Conservation (phyloP, 2,329 filamentous ascomycete genomes). For the Colletotrichum lini region DNA sequence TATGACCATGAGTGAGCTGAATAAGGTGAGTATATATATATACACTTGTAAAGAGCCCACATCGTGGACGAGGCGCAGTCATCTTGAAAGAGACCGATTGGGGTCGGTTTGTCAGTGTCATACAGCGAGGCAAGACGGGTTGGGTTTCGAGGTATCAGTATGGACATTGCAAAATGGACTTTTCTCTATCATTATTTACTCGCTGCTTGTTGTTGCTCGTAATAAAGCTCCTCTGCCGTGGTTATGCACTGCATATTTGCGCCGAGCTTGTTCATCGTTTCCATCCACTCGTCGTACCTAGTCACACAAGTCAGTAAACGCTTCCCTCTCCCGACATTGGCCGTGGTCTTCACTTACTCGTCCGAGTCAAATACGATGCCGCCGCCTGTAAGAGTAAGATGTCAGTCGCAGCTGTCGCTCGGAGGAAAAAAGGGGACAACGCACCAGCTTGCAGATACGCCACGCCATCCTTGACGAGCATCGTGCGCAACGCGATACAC, state of each 20-base stretch:
- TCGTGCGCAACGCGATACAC: constrained; percentile 85
- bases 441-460: constrained; percentile 88
- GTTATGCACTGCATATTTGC: constrained; percentile 92
- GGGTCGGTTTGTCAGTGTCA: background rate
- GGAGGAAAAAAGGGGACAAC: constrained; percentile 44
- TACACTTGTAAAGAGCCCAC: background rate
- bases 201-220: constrained; percentile 50
- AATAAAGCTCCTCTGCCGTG: constrained; percentile 80
- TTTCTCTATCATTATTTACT: constrained; percentile 29
- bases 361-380: constrained; percentile 97
- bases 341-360: constrained; percentile 53
- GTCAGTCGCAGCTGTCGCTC: constrained; percentile 1
- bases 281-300: constrained; percentile 90
- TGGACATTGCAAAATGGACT: background rate
- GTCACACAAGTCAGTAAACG: background rate
- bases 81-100: background rate
- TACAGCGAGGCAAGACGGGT: too few species aligned
- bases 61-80: background rate
- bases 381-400: constrained; percentile 66
- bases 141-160: background rate
- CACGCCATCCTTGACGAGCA: constrained; percentile 92
- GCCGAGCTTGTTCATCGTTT: constrained; percentile 92
- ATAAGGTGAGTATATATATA: background rate
- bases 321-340: fast-evolving
- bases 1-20: background rate